Evolutionary conservation across 2,329 filamentous ascomycete genomes (phyloP).

Genomic region (Plenodomus biglobosus): DNA sequence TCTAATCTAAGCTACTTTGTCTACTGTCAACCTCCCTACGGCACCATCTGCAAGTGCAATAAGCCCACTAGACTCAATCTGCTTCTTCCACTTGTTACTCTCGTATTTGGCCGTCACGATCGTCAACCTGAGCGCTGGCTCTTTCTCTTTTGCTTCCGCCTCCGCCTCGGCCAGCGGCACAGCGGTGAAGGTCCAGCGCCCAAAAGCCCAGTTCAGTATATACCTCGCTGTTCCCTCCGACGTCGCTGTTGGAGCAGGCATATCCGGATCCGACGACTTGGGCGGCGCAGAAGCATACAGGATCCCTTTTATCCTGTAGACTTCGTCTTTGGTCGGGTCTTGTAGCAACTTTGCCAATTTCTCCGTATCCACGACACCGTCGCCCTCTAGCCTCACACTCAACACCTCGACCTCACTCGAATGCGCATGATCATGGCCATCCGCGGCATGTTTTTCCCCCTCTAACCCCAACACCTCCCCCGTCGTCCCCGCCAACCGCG

Average conservation of each 20-base stretch:
- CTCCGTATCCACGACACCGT: conserved; percentile 64
- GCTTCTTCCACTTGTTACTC: conserved; percentile 75
- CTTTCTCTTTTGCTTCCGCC: conserved; percentile 42
- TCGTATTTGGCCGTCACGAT: conserved; percentile 74
- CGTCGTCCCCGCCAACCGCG: conserved; percentile 64
- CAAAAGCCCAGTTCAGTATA: conserved; percentile 98
- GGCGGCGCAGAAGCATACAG: conserved; percentile 52
- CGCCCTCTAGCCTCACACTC: conserved; percentile 66
- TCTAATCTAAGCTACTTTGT: conserved; percentile 17
- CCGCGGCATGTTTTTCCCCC: conserved; percentile 25
- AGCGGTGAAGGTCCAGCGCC: conserved; percentile 86
- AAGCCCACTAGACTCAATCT: conserved; percentile 60
- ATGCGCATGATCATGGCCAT: conserved; percentile 56
- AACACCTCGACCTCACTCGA: conserved; percentile 88
- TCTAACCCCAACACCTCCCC: conserved; percentile 44
- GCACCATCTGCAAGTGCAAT: conserved; percentile 29
- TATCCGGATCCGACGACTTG: conserved; percentile 48
- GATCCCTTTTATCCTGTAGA: conserved; percentile 89
- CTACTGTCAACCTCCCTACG: conserved; percentile 24
- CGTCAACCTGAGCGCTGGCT: conserved; percentile 68
- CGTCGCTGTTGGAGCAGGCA: conserved; percentile 41
- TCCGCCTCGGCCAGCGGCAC: conserved; percentile 47
- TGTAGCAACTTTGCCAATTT: conserved; percentile 59
- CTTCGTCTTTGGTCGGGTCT: conserved; percentile 83
- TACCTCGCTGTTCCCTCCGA: conserved; percentile 58